Conservation (phyloP, 1,284 basidiomycete species). For the Vanrija sp. region DNA sequence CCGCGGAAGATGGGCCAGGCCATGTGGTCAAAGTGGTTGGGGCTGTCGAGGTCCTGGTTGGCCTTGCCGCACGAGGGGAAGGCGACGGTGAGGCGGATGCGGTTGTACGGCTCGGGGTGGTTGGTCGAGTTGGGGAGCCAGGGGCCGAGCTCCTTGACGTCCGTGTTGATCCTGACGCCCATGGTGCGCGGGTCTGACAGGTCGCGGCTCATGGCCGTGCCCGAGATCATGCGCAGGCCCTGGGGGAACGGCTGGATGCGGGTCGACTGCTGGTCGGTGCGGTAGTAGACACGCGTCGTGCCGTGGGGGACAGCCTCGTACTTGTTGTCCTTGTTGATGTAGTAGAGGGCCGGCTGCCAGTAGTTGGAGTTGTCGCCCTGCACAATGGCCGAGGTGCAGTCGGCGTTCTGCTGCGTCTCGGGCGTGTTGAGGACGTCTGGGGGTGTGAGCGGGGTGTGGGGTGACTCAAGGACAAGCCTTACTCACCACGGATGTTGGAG, state of each 20-base stretch:
- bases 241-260: background rate
- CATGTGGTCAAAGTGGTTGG: background rate
- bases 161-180: background rate
- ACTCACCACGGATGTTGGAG: slow-evolving; percentile 23
- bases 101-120: background rate
- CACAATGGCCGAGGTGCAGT: slow-evolving; percentile 29
- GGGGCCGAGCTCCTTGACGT: background rate
- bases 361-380: background rate
- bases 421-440: slow-evolving; percentile 19
- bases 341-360: background rate
- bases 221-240: slow-evolving; percentile 1
- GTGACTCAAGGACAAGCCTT: background rate
- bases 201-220: background rate
- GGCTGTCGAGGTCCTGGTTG: slow-evolving; percentile 1
- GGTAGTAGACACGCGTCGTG: slow-evolving; percentile 41
- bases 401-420: slow-evolving; percentile 23
- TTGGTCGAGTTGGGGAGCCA: slow-evolving; percentile 2
- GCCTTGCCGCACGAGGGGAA: slow-evolving; percentile 1
- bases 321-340: background rate
- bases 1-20: background rate
- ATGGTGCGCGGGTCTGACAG: background rate
- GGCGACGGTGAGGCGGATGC: background rate
- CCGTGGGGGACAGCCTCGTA: slow-evolving; percentile 24
- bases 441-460: too few species aligned
- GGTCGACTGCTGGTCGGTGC: too few species aligned